phyloP scores from a whole-genome alignment of 2,329 filamentous ascomycete genomes.

The Ceratocystis variospora region DNA sequence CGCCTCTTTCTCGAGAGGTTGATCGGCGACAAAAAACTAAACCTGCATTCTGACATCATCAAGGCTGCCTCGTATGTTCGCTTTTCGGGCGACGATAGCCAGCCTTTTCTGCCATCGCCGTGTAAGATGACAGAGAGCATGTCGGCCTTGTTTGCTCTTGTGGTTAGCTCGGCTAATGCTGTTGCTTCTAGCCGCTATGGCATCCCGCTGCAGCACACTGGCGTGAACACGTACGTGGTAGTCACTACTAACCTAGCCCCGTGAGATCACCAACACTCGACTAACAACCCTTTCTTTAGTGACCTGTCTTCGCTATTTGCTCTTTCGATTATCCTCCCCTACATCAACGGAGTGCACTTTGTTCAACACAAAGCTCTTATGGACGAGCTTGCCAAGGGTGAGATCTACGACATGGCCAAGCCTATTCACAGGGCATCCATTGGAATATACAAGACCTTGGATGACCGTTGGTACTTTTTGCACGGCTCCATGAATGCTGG shows the following conservation, averaged over 20 bases:
- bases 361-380: conserved; percentile 22
- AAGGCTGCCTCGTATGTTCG: conserved; percentile 3
- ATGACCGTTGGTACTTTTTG: conserved; percentile 21
- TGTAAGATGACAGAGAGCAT: conserved; percentile 33
- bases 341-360: conserved; percentile 14
- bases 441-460: conserved; percentile 21
- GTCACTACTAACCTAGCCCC: too few species aligned
- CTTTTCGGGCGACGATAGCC: conserved; percentile 20
- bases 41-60: conserved; percentile 1
- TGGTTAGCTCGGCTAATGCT: conserved; percentile 18
- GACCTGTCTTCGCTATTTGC: conserved; percentile 8
- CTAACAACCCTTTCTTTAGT: background rate
- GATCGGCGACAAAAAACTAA: background rate
- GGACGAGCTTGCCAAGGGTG: conserved; percentile 20
- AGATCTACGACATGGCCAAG: conserved; percentile 19
- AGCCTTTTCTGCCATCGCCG: conserved; percentile 24
- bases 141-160: conserved; percentile 27
- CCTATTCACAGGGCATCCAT: conserved; percentile 24
- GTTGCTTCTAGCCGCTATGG: conserved; percentile 16
- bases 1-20: conserved; percentile 10
- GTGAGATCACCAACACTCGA: background rate
- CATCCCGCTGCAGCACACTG: conserved; percentile 13
- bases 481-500: conserved; percentile 22
- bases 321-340: conserved; percentile 17
- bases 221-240: conserved; percentile 17